These are phyloP conservation scores for Blepharisma japonicum DNA, from an alignment of 73 alveolate genomes.

Conservation along the genomic window DNA sequence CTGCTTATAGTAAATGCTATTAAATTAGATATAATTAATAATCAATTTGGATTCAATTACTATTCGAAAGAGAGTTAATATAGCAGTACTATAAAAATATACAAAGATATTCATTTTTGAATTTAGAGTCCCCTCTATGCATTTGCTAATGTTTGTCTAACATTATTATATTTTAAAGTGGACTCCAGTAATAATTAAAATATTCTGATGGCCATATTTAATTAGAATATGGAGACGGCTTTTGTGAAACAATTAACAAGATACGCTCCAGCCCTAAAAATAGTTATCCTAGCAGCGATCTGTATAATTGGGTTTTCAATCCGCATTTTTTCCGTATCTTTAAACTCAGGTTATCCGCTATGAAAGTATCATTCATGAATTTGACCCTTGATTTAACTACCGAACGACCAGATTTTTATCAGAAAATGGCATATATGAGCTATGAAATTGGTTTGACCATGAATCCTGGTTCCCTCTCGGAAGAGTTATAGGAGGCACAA, in stretches of 20 bases:
- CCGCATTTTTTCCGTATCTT: constrained; percentile 90
- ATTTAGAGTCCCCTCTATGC: too few species aligned
- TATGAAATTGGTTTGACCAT: constrained; percentile 99
- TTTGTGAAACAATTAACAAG: background rate
- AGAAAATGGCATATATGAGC: constrained; percentile 89
- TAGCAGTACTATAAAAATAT: too few species aligned
- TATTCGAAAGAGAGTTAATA: too few species aligned
- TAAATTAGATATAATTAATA: too few species aligned
- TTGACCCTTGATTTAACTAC: constrained; percentile 99
- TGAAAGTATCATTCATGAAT: constrained; percentile 97
- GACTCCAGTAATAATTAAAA: too few species aligned
- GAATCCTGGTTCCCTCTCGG: constrained; percentile 99
- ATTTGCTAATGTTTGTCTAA: too few species aligned
- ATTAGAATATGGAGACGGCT: too few species aligned
- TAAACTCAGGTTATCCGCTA: constrained; percentile 76
- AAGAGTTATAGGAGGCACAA: constrained; percentile 97
- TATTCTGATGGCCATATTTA: too few species aligned
- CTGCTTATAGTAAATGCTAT: too few species aligned
- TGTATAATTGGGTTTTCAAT: constrained; percentile 69
- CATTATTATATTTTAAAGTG: too few species aligned
- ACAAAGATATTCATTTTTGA: too few species aligned
- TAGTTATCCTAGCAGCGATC: constrained; percentile 74
- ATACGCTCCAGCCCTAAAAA: constrained; percentile 84
- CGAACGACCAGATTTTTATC: constrained; percentile 91
- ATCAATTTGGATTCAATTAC: too few species aligned